Conservation (phyloP, 768 basidiomycete genomes). For the Strobilomyces dryophilus region DNA sequence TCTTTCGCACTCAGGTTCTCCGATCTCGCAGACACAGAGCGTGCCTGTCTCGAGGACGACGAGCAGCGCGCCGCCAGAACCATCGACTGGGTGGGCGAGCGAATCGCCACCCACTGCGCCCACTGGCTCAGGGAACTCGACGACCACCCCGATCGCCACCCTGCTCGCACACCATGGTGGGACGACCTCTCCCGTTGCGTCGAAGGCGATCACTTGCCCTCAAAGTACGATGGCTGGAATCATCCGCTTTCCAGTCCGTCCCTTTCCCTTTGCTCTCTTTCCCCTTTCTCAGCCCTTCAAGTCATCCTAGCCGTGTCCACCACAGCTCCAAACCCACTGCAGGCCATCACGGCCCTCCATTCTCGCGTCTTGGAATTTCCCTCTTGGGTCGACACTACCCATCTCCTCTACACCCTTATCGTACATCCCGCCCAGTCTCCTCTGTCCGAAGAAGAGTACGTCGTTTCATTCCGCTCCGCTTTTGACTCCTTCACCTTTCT, state of each 20-base stretch:
- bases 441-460: constrained; percentile 77
- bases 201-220: constrained; percentile 74
- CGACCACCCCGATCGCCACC: constrained; percentile 37
- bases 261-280: constrained; percentile 3
- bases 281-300: constrained; percentile 29
- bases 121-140: constrained; percentile 73
- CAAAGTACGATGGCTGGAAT: constrained; percentile 76
- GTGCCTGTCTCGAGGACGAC: constrained; percentile 73
- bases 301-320: constrained; percentile 83
- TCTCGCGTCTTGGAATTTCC: constrained; percentile 65
- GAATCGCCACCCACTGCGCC: constrained; percentile 57
- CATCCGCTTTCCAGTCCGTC: constrained; percentile 76
- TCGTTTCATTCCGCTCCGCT: constrained; percentile 16
- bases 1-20: constrained; percentile 80
- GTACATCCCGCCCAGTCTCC: constrained; percentile 68
- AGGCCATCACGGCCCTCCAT: constrained; percentile 74
- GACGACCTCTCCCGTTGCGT: constrained; percentile 74
- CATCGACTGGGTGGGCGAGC: constrained; percentile 83
- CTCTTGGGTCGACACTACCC: constrained; percentile 73
- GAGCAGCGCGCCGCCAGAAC: constrained; percentile 72
- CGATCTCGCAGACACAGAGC: constrained; percentile 65
- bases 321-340: constrained; percentile 74
- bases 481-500: constrained; percentile 7
- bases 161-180: constrained; percentile 75
- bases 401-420: constrained; percentile 71